These are phyloP conservation scores for Hanseniaspora lachancei DNA, from an alignment of 805 yeast genomes.

Conservation along the genomic window DNA sequence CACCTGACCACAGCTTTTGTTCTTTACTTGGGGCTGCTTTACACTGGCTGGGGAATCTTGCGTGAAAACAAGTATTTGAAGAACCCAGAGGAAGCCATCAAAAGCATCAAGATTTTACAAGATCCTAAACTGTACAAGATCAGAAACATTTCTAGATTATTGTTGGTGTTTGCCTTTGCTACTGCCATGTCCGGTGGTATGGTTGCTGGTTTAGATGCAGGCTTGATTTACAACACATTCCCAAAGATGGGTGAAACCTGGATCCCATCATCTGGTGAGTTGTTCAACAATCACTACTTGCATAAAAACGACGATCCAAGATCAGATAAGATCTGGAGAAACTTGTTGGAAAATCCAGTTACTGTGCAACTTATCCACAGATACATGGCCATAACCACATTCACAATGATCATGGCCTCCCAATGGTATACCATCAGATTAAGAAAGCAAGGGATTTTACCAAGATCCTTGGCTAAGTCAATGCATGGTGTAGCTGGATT, in stretches of 20 bases:
- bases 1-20: conserved; percentile 88
- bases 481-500: conserved; percentile 67
- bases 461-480: conserved; percentile 40
- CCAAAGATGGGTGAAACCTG: conserved; percentile 89
- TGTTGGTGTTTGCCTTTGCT: conserved; percentile 58
- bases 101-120: conserved; percentile 44
- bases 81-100: conserved; percentile 46
- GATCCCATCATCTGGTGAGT: conserved; percentile 63
- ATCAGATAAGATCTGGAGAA: conserved; percentile 80
- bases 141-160: conserved; percentile 41
- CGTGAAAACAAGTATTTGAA: conserved; percentile 59
- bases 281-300: conserved; percentile 62
- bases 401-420: conserved; percentile 52
- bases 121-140: conserved; percentile 47
- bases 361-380: conserved; percentile 91
- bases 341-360: conserved; percentile 85
- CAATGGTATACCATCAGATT: conserved; percentile 54
- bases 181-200: conserved; percentile 97
- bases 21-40: conserved; percentile 75
- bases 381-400: conserved; percentile 68
- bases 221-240: conserved; percentile 86
- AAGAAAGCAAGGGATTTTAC: conserved; percentile 38
- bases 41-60: conserved; percentile 77
- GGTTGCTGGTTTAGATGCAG: conserved; percentile 98
- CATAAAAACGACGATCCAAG: conserved; percentile 40